Base-by-base conservation (phyloP, 768 basidiomycete genomes). In the Pleurotus tuber-regium region DNA sequence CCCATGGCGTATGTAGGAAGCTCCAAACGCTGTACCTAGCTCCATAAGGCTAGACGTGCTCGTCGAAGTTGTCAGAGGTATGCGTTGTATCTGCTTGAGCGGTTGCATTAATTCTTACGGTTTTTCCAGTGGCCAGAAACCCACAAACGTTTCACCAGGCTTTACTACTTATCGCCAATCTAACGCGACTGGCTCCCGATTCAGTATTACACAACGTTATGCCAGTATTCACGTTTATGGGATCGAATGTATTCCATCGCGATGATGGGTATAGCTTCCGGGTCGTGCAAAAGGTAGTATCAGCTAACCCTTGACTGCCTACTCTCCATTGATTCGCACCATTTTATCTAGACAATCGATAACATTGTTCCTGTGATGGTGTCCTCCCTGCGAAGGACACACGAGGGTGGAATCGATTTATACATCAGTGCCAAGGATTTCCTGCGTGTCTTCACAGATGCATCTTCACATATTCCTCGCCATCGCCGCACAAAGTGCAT, bases 221-320 rank as follows among this genome's bases (percentile, higher is more conserved):
- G 92, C 96, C 97, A 3, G 86, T 99, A 39, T 98, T 99, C 74
- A 98, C 95, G 0, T 98, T 98, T 71, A 98, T 98, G 92, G 96
- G 97, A 16, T 92, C 95, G n/a, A 95, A 92, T 55, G 86, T 98
- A 14, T 91, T 98, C 73, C 96, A 97, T 62, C 81, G 94, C 41
- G 97, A 99, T 58, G 97, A 99, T 63, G 82, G 88, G 0, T 95
- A 96, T 69, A 95, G 90, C 62, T 96, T 97, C 75, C 83, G 84
- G 30, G 94, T 98, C 7, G 91, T 98, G 2, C 94, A 98, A 65
- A 89, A 89, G 77, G 93, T 92, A 49, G 38, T 3, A 12, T 11
- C 7, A 23, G n/a, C 25, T 35, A 54, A 44, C 25, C 16, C 3
- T 47, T 10, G 16, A 23, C 18, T 5, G 39, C 26, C 25, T 25